Evolutionary conservation across 192 early-diverging fungal genomes (phyloP), one percentile per base, ranked within the genome.

Genomic region (Physocladia obscura): DNA sequence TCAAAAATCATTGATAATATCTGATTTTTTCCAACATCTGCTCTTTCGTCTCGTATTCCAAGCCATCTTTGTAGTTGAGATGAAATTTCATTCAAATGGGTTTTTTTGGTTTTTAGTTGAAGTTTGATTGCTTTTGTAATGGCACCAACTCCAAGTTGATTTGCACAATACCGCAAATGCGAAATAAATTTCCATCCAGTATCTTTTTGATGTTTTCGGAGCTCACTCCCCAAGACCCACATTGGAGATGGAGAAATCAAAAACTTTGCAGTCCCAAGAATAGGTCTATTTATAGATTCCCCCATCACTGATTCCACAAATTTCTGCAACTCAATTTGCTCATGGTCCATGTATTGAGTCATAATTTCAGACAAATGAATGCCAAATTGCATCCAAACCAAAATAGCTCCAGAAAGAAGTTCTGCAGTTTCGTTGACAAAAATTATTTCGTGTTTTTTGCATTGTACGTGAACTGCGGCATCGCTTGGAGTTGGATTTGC

Each of bases 161-260:
- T 49, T 4, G 49, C 49, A 60, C 84, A 87, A 63, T 89, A 84
- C 27, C 90, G 68, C 55, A 92, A 76, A 57, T 88, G 86, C 13
- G 77, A 77, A 4, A 93, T 54, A 2, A 93, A 59, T 61, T 90
- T 93, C 91, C 91, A 93, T 24, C 89, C 89, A 40, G 80, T 80
- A 67, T 93, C 89, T 26, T 77, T 79, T 57, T 90, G 84, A 65
- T 87, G 82, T 57, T 81, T 79, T 30, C 81, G 70, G 5, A 84
- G 56, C 4, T 13, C 78, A n/a, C 19, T 55, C 11, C 88, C 89
- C 2, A 92, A 57, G 38, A 87, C 56, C 67, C 91, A 82, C 17
- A 91, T 75, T 26, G 78, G 77, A 2, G 86, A 88, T 2, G 90
- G 89, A 17, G 79, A 59, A 0, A 87, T 84, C 52, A 93, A 63